Base-by-base conservation (phyloP, 2,329 filamentous ascomycete species). In the Beauveria varroae region DNA sequence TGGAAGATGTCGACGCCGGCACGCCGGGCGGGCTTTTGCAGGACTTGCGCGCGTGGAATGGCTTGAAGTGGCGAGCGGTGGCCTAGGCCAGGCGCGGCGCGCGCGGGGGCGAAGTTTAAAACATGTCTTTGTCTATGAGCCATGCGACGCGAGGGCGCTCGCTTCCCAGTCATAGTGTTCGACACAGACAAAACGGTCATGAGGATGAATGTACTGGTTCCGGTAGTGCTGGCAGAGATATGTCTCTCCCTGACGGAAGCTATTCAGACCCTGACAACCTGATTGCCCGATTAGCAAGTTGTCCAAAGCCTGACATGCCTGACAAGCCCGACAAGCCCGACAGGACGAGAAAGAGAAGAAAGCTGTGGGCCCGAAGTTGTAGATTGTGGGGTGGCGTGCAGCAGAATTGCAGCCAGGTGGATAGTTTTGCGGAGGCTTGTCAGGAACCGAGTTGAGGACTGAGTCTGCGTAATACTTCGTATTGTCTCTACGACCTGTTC, bases 341-440 rank as follows among this genome's bases (percentile, higher is more conserved):
- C 34, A 37, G 34, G 34, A 37, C 34, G 12, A 37, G 14, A 52
- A 40, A 18, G 14, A 16, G 41, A 59, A 34, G 9, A 53, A 43
- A 51, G 28, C 4, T 50, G 58, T 34, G 46, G 58, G 34, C 22
- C 58, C 28, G 2, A 54, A 28, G 52, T 28, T 61, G 53, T 57
- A 61, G 60, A 61, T 61, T 61, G 60, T 61, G 60, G 60, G 52
- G 60, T 61, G 60, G 60, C 53, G 52, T 28, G 53, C 52, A 43
- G 50, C 60, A 61, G 52, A 14, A 50, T 22, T 61, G 52, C 52
- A 50, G 44, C 44, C 9, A 22, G 37, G 57, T 60, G 57, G 57
- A 46, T 53, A 52, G 49, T 9, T 34, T 57, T 37, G 49, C 37
- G 40, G 57, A 53, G 34, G 47, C 40, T 34, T 26, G 57, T 40